phyloP scores from a whole-genome alignment of 805 yeast genomes.

The Lipomyces yamadae region DNA sequence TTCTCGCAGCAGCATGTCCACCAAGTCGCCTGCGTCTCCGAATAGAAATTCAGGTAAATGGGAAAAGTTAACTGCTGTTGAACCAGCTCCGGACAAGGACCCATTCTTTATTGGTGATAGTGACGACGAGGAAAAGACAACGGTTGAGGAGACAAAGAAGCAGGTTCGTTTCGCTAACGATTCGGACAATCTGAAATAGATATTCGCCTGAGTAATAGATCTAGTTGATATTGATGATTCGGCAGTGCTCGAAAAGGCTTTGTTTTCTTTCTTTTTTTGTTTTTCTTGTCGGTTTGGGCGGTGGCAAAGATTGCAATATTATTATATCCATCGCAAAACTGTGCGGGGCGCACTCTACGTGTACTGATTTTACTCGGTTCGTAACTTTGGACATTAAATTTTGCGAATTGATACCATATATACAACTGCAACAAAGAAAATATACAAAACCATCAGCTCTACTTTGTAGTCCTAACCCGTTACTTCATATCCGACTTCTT shows the following conservation, averaged over 20 bases:
- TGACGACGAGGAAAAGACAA: constrained; percentile 48
- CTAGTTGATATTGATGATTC: background rate
- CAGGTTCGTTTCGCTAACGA: constrained; percentile 30
- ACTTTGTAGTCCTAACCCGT: background rate
- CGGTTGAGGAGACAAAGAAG: constrained; percentile 24
- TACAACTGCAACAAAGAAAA: background rate
- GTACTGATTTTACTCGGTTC: too few species aligned
- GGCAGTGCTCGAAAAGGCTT: background rate
- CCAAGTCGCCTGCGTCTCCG: constrained; percentile 6
- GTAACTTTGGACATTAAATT: background rate
- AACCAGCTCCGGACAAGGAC: constrained; percentile 54
- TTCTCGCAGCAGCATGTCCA: constrained; percentile 5
- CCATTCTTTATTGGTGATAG: constrained; percentile 59
- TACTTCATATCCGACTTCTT: constrained; percentile 36
- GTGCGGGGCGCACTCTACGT: background rate
- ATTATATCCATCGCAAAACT: background rate
- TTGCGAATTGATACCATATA: background rate
- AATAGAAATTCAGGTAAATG: constrained; percentile 45
- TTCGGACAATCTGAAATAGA: constrained; percentile 11
- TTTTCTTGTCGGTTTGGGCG: background rate
- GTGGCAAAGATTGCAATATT: background rate
- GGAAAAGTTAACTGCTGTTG: constrained; percentile 51
- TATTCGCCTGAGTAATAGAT: background rate
- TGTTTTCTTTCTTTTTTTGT: background rate
- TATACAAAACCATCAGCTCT: background rate